phyloP scores from a whole-genome alignment of 2,329 filamentous ascomycete genomes.

The Pseudopithomyces chartarum region DNA sequence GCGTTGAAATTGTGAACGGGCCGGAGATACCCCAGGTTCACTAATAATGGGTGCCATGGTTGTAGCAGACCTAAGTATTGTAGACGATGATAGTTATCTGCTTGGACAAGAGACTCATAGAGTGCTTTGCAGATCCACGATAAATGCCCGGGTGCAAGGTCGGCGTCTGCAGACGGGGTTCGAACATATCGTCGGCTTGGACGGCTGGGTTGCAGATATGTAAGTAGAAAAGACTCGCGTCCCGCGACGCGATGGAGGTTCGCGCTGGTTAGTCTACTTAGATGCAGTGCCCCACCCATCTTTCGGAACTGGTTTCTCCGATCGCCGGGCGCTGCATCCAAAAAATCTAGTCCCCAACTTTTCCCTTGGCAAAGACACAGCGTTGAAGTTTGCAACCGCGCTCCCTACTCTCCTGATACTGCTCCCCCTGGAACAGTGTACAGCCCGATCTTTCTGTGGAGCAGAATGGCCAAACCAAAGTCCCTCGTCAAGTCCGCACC shows the following conservation, averaged over 20 bases:
- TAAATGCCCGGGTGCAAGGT: no score
- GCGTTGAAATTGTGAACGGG: constrained; percentile 36
- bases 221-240: constrained; percentile 3
- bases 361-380: neutral
- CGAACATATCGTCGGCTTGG: constrained; percentile 12
- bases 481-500: constrained; percentile 20
- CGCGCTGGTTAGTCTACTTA: neutral
- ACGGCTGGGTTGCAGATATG: constrained; percentile 11
- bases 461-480: constrained; percentile 40
- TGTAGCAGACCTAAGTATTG: no score
- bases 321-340: neutral
- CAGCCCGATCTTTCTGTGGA: no score
- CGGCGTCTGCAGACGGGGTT: neutral
- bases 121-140: no score
- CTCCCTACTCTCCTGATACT: neutral
- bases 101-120: no score
- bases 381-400: neutral
- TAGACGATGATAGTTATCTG: no score
- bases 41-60: no score
- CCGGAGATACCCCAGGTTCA: constrained; percentile 12
- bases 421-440: neutral
- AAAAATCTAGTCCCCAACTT: constrained; percentile 1
- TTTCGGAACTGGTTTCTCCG: neutral
- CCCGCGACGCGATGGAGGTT: neutral
- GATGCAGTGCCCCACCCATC: neutral